These are phyloP conservation scores for Orobanche coerulescens DNA, from an alignment of 257 asterid genomes.

Conservation along the genomic window DNA sequence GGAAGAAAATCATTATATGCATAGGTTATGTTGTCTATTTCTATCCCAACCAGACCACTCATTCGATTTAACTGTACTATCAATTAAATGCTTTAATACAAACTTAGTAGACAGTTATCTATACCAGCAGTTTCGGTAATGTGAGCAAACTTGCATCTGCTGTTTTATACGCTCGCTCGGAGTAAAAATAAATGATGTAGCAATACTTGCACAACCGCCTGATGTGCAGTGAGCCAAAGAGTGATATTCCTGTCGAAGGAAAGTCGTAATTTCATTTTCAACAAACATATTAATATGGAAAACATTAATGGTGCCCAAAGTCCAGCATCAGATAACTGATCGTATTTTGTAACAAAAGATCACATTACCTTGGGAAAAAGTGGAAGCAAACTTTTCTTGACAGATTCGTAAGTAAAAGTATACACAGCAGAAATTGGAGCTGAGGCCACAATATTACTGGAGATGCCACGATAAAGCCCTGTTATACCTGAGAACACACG, in stretches of 20 bases:
- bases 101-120: background rate
- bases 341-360: conserved; percentile 2
- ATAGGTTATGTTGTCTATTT: background rate
- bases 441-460: conserved; percentile 72
- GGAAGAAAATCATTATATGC: background rate
- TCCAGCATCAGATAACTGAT: background rate
- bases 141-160: conserved; percentile 94
- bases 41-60: background rate
- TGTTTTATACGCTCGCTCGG: conserved; percentile 94
- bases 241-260: conserved; percentile 53
- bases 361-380: conserved; percentile 64
- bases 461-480: conserved; percentile 91
- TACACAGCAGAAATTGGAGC: conserved; percentile 96
- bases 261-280: conserved; percentile 10
- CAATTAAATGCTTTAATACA: background rate
- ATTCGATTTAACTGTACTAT: background rate
- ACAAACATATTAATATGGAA: background rate
- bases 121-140: conserved; percentile 81
- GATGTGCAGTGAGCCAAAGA: conserved; percentile 84
- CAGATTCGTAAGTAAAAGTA: conserved; percentile 87
- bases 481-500: conserved; percentile 45
- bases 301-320: background rate
- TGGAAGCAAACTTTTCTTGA: conserved; percentile 66
- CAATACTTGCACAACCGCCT: conserved; percentile 91
- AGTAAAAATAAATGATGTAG: conserved; percentile 89